A percentile compares a stretch with the other conserved stretches of the same genome.
These are phyloP conservation scores for Fusarium brevicatenulatum DNA, from an alignment of 2,329 filamentous ascomycete species.

Conservation along the genomic window DNA sequence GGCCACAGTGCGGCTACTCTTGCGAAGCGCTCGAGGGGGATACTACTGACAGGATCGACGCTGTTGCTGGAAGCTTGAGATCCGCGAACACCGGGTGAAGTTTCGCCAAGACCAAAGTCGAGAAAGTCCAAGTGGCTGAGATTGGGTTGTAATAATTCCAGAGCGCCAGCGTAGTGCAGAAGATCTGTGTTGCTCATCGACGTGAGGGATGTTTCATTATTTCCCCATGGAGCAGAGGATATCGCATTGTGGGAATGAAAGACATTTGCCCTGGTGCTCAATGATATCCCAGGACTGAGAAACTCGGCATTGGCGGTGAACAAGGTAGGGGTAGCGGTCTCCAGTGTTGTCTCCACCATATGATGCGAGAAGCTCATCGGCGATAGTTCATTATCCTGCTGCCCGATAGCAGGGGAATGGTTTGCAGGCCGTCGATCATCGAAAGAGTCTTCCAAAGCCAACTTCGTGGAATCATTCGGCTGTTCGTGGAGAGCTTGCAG, in stretches of 20 bases:
- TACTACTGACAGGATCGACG: neutral
- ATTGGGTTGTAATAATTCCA: neutral
- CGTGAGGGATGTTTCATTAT: neutral
- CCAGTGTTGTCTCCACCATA: neutral
- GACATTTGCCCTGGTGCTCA: neutral
- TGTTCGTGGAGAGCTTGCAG: neutral
- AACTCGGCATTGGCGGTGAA: neutral
- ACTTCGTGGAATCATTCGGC: neutral
- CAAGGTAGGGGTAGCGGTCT: neutral
- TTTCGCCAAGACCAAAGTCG: neutral
- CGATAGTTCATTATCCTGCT: neutral
- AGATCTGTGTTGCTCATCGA: neutral
- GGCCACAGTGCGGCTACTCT: neutral
- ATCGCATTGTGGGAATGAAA: neutral
- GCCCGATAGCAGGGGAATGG: fast-evolving
- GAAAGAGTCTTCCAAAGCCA: neutral
- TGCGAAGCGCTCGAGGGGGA: neutral
- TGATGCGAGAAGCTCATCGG: neutral
- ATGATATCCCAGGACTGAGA: neutral
- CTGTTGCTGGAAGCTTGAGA: neutral
- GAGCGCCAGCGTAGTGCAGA: neutral
- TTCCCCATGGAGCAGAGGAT: neutral
- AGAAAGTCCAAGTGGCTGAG: neutral
- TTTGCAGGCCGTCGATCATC: neutral
- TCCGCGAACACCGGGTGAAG: fast-evolving